Evolutionary conservation across 768 basidiomycete genomes (phyloP), one percentile per base, ranked within the genome.

Genomic region (Erythrobasidium yunnanense): DNA sequence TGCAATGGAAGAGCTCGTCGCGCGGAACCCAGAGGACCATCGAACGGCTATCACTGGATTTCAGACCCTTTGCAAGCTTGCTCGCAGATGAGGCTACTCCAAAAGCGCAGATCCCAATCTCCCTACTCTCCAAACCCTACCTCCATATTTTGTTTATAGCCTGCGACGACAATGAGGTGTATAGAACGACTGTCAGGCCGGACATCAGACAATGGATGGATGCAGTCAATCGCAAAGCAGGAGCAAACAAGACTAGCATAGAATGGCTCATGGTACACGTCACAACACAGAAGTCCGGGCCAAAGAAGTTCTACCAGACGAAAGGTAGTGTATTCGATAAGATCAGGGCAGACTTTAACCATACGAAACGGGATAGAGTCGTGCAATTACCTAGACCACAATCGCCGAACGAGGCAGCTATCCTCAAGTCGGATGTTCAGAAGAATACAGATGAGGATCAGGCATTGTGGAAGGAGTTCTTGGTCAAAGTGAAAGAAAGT

Each of bases 221-320:
- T 1, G 74, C 80, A 1, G 78, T 90, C 35, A 76, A 80, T 25
- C 25, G n/a, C n/a, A n/a, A n/a, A n/a, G 70, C 72, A 8, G 63
- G 68, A 23, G 55, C 13, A 18, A 33, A 55, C 38, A 77, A 83
- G 49, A 80, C 85, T 69, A 84, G 87, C 72, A 89, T 91, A 74
- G 93, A 95, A 77, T 95, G 92, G 87, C 78, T 96, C 60, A 86
- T 97, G 67, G 79, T 93, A 5, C 87, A 95, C 70, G 82, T 96
- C 52, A 83, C 89, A 50, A 81, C 84, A 46, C 84, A 87, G 15
- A 87, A 89, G 73, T 68, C 35, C 63, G 71, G 47, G 70, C 76
- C 81, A 18, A 58, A 69, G 7, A 82, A 83, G 71, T 95, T 87
- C 77, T 87, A 87, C 76, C 76, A 49, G 70, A 82, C 88, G 74